Evolutionary conservation across 768 basidiomycete species (phyloP), one percentile per base, ranked within the genome.

Genomic region (Chlorophyllum brunneum): DNA sequence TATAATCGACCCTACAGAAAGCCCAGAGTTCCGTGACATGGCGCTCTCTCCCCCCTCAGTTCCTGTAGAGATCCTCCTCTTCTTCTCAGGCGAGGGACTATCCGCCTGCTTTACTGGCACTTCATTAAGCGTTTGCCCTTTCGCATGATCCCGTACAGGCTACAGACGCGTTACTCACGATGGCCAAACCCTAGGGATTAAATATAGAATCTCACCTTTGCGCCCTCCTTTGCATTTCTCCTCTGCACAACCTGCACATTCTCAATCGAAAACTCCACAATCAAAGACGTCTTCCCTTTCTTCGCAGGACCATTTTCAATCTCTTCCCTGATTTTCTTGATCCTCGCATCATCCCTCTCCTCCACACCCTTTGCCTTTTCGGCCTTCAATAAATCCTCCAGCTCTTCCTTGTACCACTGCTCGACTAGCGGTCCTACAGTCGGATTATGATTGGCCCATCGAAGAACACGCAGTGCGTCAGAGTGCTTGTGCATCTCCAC

Each of bases 211-310:
- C 50, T 23, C 38, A 50, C 51, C 45, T 30, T 30, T 22, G 27
- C 16, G 31, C 20, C 9, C 48, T 63, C 54, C 48, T 57, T 52
- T 15, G 73, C 74, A 33, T 77, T 75, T 60, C 93, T 75, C 51
- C 92, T 74, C 57, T 88, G 87, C 33, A 94, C 85, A 26, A 95
- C 92, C 68, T 93, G 88, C 16, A 91, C 73, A 62, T 98, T 98
- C 72, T 98, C 94, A 45, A 98, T 92, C 34, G 92, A 94, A 67
- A 97, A 97, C 70, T 98, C 95, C n/a, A 93, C 82, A 60, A 95
- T 86, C 55, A 97, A 67, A 15, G 72, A 71, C 33, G 74, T 80
- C 39, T 72, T 73, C 15, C 65, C 69, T 54, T 70, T 75, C 52
- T 71, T 77, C 33, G 59, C 60, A 38, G 57, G 62, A 5, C 72